Percentiles rank a stretch among this genome's conserved stretches.
Conservation (phyloP, 306 rosid species). For the Notholithocarpus densiflorus region DNA sequence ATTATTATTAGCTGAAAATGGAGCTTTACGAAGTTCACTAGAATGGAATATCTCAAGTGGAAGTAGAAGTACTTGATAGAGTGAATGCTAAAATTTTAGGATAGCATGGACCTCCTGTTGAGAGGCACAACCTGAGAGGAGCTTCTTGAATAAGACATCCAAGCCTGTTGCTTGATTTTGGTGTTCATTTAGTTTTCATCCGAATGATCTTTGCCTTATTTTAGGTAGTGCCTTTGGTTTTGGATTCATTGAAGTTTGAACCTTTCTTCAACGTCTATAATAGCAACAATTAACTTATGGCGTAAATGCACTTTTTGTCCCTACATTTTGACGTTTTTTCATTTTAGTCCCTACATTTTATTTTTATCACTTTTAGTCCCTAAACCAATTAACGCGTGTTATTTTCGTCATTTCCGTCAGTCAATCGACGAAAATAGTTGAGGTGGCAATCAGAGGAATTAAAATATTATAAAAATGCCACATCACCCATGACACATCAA, state of each 20-base stretch:
- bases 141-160: neutral
- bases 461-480: too few species aligned
- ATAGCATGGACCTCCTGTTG: neutral
- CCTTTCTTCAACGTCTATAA: neutral
- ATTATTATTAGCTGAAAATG: conserved; percentile 72
- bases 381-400: too few species aligned
- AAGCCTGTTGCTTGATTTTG: neutral
- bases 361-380: too few species aligned
- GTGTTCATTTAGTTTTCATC: neutral
- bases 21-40: conserved; percentile 10
- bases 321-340: too few species aligned
- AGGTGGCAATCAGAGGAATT: too few species aligned
- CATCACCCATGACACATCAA: too few species aligned
- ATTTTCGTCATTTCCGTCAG: too few species aligned
- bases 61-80: neutral
- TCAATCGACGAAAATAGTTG: too few species aligned
- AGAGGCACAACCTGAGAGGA: neutral
- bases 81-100: neutral
- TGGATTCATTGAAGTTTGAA: neutral
- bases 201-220: neutral
- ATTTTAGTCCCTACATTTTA: too few species aligned
- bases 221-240: neutral
- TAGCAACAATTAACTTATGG: neutral
- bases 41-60: neutral
- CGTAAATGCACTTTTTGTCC: too few species aligned